Evolutionary conservation across 1,139 yeast species (phyloP), one percentile per base, ranked within the genome.

Genomic region (Zygoascus sp.): DNA sequence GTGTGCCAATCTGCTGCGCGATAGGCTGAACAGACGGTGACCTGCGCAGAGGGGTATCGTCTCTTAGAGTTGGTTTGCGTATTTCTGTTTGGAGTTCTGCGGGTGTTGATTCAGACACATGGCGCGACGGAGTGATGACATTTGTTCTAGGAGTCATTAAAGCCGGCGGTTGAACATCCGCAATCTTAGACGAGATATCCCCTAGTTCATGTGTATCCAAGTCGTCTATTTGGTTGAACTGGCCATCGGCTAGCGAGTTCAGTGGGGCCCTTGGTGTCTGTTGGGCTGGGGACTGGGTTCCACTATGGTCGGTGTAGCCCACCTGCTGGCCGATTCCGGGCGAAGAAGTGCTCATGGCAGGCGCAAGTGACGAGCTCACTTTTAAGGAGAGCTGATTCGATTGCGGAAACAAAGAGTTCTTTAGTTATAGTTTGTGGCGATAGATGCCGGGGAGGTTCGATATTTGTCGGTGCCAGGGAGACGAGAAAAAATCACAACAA

Each of bases 1-100:
- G 40, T 10, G 52, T 44, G n/a, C 42, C 49, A n/a, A 43, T 13
- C 16, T 40, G 42, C 27, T 50, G 50, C 32, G 46, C 43, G 5
- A 51, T 48, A 6, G 50, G 42, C 21, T 50, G 50, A 27, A 47
- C 43, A 9, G 53, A 50, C 10, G 50, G 44, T 2, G 50, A 42
- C 37, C 50, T 30, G 20, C 49, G 47, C 42, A 34, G 10, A 22
- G 30, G 34, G 10, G 40, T 19, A 19, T 32, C 35, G 42, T 25
- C 30, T 41, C 39, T 20, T 34, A 19, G 46, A 32, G 21, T 42
- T 36, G 55, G 55, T 32, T 47, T 48, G 15, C 48, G 42, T 11
- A 48, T 37, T 30, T 50, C 55, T 1, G 55, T 52, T 5, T 30
- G 45, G 7, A 45, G 42, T 15, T 39, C 49, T 10, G 46, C 44